Base-by-base conservation (phyloP, 139 green algal genomes). In the Chlamydomonas asymmetrica region DNA sequence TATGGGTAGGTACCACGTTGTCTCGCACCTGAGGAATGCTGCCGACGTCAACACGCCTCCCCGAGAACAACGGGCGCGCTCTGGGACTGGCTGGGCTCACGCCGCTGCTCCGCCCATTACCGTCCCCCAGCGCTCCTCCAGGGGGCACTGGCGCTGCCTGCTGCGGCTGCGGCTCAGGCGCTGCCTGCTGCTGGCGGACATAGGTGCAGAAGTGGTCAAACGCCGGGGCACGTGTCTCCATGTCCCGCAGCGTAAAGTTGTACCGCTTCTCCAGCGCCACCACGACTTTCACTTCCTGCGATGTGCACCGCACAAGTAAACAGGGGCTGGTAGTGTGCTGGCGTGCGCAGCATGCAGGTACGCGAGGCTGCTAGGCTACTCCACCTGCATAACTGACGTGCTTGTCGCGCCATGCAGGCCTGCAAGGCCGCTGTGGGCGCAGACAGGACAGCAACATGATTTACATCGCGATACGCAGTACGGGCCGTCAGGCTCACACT, bases 181-280 rank as follows among this genome's bases (percentile, higher is more conserved):
- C 49, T 49, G 22, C 49, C n/a, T 29, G 27, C 22, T 37, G 23
- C 27, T 9, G 37, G 40, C 57, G 40, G 16, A 85, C 62, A 48
- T 79, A 70, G 38, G 34, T 57, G 34, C 50, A 45, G 71, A 86
- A 86, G 64, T 80, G 68, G 29, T 86, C 75, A n/a, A 75, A 77
- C 9, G 71, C 75, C 0, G 80, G 75, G 2, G 80, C 75, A 0
- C 56, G 7, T 1, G 35, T 56, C 6, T 65, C 48, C 71, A 75
- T 45, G 38, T 77, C 71, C 31, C 43, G 39, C 32, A 82, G 18
- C 25, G 71, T 79, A 49, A 86, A 86, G 6, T 64, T 57, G 40
- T 48, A 66, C 3, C 80, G 80, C 71, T 70, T 76, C 71, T 86
- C 80, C 49, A 72, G 18, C 1, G 64, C 66, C n/a, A 86, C 39